Percentiles rank a stretch among this genome's conserved stretches.
phyloP scores from a whole-genome alignment of 139 green algal genomes.

The Pseudopediastrum boryanum region DNA sequence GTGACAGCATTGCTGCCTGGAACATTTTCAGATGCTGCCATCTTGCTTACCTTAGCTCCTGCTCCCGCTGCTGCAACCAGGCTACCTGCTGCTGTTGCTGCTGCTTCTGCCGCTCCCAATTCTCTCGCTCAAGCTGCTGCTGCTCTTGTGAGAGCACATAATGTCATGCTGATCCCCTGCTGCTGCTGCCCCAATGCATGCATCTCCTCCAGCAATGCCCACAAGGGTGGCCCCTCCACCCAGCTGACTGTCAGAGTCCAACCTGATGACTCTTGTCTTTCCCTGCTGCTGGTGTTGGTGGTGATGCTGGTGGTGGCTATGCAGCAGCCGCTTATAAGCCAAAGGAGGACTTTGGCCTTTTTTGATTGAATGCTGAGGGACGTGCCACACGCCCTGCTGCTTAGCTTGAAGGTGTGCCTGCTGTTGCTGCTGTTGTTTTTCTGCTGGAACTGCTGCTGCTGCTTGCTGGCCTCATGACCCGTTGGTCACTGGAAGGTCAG shows the following conservation, averaged over 20 bases:
- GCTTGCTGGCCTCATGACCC: background rate
- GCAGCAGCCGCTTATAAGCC: background rate
- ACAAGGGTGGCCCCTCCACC: background rate
- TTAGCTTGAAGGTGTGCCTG: background rate
- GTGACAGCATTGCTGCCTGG: background rate
- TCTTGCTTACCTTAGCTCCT: too few species aligned
- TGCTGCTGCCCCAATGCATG: background rate
- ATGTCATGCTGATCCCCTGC: background rate
- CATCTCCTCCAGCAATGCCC: background rate
- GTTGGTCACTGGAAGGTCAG: background rate
- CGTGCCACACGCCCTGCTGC: background rate
- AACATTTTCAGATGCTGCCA: background rate
- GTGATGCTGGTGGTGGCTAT: too few species aligned
- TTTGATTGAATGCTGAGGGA: background rate
- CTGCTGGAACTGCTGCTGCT: background rate
- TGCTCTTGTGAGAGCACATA: background rate
- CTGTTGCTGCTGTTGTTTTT: conserved; percentile 22
- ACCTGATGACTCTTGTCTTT: background rate
- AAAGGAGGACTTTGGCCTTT: background rate
- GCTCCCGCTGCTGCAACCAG: conserved; percentile 24
- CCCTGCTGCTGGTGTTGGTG: background rate
- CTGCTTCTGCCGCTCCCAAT: conserved; percentile 15
- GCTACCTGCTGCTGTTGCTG: conserved; percentile 12
- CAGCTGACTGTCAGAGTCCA: background rate
- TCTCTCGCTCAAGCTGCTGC: background rate